Conservation (phyloP, 257 asterid genomes). For the Fraxinus excelsior region DNA sequence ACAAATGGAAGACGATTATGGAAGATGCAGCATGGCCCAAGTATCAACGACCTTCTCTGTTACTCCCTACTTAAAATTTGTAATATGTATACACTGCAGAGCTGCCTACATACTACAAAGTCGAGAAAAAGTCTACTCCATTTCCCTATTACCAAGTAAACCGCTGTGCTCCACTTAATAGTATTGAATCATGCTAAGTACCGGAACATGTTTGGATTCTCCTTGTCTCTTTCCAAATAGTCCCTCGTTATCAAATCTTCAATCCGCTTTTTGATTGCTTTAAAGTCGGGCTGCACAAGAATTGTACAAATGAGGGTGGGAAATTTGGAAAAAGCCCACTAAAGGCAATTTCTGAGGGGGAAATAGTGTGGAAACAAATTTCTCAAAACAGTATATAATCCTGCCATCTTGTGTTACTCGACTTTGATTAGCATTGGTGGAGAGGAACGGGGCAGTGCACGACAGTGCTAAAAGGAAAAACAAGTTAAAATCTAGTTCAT, state of each 20-base stretch:
- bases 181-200: constrained; percentile 42
- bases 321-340: not conserved
- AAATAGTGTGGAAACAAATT: not conserved
- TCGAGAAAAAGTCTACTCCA: not conserved
- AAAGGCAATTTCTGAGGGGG: not conserved
- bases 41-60: not conserved
- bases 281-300: constrained; percentile 51
- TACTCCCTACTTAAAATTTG: not conserved
- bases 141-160: not conserved
- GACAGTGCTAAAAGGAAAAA: not conserved
- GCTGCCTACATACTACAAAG: constrained; percentile 1
- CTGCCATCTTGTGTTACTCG: not conserved
- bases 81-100: not conserved
- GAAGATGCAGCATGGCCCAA: not conserved
- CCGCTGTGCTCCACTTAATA: not conserved
- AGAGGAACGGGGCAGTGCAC: not conserved
- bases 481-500: not conserved
- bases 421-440: not conserved
- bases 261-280: constrained; percentile 52
- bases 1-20: not conserved
- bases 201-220: constrained; percentile 44
- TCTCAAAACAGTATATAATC: not conserved
- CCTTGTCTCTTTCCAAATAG: constrained; percentile 54
- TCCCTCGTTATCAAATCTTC: constrained; percentile 54
- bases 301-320: not conserved